Percentiles rank a stretch among this genome's conserved stretches.
Evolutionary conservation across 2,329 filamentous ascomycete genomes (phyloP).

Genomic region (Colletotrichum musae): DNA sequence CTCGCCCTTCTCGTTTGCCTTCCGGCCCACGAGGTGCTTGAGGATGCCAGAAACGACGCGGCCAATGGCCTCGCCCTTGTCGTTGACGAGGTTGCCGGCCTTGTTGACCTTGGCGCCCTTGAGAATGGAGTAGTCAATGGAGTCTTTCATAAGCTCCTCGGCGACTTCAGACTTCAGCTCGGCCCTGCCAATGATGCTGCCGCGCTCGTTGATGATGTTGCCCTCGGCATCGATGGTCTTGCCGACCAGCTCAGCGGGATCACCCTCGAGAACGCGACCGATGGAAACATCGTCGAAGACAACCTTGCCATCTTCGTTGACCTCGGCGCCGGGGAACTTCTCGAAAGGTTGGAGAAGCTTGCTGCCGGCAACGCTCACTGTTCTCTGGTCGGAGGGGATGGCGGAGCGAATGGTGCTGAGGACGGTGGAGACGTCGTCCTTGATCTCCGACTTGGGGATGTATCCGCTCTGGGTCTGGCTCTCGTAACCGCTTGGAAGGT

Average conservation of each 20-base stretch:
- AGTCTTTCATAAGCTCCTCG: slow-evolving; percentile 48
- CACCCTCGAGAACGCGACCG: slow-evolving; percentile 56
- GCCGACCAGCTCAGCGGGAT: slow-evolving; percentile 51
- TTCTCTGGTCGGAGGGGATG: slow-evolving; percentile 30
- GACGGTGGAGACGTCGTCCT: slow-evolving; percentile 31
- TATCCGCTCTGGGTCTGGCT: slow-evolving; percentile 4
- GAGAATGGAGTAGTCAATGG: slow-evolving; percentile 63
- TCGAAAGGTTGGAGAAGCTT: slow-evolving; percentile 49
- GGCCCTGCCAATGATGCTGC: slow-evolving; percentile 52
- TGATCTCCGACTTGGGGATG: slow-evolving; percentile 27
- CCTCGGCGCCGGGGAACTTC: slow-evolving; percentile 53
- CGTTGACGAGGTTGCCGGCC: slow-evolving; percentile 69
- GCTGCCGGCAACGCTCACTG: slow-evolving; percentile 37
- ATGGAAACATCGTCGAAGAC: slow-evolving; percentile 54
- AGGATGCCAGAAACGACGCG: slow-evolving; percentile 75
- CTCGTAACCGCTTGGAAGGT: not conserved
- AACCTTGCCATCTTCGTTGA: slow-evolving; percentile 55
- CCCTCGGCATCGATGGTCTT: slow-evolving; percentile 54
- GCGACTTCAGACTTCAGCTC: slow-evolving; percentile 49
- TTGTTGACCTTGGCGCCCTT: slow-evolving; percentile 72
- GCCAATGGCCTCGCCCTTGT: slow-evolving; percentile 69
- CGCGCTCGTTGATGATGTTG: slow-evolving; percentile 54
- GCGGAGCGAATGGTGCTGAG: slow-evolving; percentile 35
- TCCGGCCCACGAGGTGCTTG: slow-evolving; percentile 74
- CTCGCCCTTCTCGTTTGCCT: slow-evolving; percentile 75